Evolutionary conservation across 2,329 filamentous ascomycete species (phyloP).

Genomic region (Fulvia fulva): DNA sequence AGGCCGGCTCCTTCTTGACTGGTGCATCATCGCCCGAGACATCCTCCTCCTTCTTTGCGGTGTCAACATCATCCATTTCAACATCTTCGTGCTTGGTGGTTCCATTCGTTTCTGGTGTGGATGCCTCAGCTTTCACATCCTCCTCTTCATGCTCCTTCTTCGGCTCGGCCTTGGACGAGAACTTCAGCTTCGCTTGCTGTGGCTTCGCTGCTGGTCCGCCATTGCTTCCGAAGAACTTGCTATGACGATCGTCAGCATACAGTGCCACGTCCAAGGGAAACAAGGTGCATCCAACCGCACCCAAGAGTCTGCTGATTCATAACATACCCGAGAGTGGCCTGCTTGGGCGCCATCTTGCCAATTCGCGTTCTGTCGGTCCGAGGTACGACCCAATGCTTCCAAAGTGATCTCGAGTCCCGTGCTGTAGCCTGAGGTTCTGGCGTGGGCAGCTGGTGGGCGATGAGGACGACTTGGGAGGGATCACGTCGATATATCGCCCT

Average conservation of each 20-base stretch:
- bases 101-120: slow-evolving; percentile 23
- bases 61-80: slow-evolving; percentile 29
- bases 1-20: slow-evolving; percentile 18
- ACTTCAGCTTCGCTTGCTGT: slow-evolving; percentile 76
- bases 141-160: slow-evolving; percentile 22
- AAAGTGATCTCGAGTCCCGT: slow-evolving; percentile 12
- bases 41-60: slow-evolving; percentile 19
- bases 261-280: background rate
- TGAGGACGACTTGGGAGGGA: slow-evolving; percentile 3
- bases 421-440: slow-evolving; percentile 9
- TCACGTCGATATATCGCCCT: slow-evolving; percentile 10
- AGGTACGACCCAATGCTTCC: slow-evolving; percentile 2
- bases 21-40: slow-evolving; percentile 24
- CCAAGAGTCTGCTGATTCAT: slow-evolving; percentile 70
- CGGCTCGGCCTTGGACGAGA: slow-evolving; percentile 47
- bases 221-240: slow-evolving; percentile 77
- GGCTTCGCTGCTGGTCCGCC: slow-evolving; percentile 57
- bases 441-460: slow-evolving; percentile 12
- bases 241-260: slow-evolving; percentile 38
- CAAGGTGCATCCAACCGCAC: slow-evolving; percentile 45
- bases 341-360: slow-evolving; percentile 55
- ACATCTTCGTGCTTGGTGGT: slow-evolving; percentile 32
- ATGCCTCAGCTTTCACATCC: slow-evolving; percentile 8
- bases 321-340: slow-evolving; percentile 84
- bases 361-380: slow-evolving; percentile 6